Conservation (phyloP, 305 asterid species). For the Vinca major region DNA sequence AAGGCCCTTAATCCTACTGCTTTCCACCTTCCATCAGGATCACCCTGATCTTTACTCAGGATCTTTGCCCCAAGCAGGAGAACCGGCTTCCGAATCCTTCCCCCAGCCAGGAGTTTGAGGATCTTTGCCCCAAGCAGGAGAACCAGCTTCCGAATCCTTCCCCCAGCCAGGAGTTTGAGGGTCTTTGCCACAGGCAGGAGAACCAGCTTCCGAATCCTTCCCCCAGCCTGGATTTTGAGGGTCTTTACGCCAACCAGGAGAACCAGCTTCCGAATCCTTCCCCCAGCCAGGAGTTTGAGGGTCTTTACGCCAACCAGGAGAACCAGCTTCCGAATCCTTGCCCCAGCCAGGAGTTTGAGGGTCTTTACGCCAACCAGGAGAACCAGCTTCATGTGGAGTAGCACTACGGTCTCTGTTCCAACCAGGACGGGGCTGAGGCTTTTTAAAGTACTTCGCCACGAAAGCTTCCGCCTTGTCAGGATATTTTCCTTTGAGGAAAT, state of each 20-base stretch:
- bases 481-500: slow-evolving; percentile 41
- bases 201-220: slow-evolving; percentile 6
- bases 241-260: slow-evolving; percentile 6
- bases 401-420: slow-evolving; percentile 40
- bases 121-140: slow-evolving; percentile 20
- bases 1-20: no score
- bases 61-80: background rate
- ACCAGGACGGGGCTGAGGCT: slow-evolving; percentile 48
- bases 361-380: slow-evolving; percentile 12
- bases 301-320: slow-evolving; percentile 12
- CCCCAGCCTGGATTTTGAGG: slow-evolving; percentile 14
- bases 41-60: no score
- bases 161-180: slow-evolving; percentile 3
- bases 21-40: no score
- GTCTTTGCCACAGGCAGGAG: background rate
- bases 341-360: slow-evolving; percentile 25
- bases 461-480: slow-evolving; percentile 66
- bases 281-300: slow-evolving; percentile 16
- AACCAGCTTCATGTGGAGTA: slow-evolving; percentile 27
- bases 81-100: slow-evolving; percentile 6
- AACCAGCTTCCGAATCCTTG: slow-evolving; percentile 18
- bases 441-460: slow-evolving; percentile 50
- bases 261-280: background rate
- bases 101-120: slow-evolving; percentile 24
- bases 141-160: slow-evolving; percentile 2